These are phyloP conservation scores for Globisporangium cystogenes DNA, from an alignment of 352 stramenopile species.

Conservation along the genomic window DNA sequence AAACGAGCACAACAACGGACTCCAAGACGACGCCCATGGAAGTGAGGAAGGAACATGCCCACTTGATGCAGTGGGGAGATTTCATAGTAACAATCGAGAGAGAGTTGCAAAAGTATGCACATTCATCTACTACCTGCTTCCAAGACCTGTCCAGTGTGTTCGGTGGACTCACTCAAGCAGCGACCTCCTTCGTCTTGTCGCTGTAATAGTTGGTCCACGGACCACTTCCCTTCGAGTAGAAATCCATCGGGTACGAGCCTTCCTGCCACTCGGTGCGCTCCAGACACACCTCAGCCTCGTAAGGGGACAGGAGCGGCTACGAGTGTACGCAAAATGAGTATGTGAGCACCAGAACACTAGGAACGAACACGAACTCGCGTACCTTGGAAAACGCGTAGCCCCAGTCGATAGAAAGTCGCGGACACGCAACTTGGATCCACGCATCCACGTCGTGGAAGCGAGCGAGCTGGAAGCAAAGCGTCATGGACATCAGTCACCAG, in stretches of 20 bases:
- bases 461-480: slow-evolving; percentile 50
- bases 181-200: slow-evolving; percentile 19
- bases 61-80: no score
- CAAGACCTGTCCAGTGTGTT: background rate
- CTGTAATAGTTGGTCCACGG: slow-evolving; percentile 97
- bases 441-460: slow-evolving; percentile 89
- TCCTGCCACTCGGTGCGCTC: slow-evolving; percentile 86
- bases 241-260: slow-evolving; percentile 98
- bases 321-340: background rate
- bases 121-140: background rate
- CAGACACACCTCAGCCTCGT: slow-evolving; percentile 96
- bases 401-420: slow-evolving; percentile 98
- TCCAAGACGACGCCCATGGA: background rate
- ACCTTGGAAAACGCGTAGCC: slow-evolving; percentile 94
- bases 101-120: background rate
- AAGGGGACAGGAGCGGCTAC: slow-evolving; percentile 94
- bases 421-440: slow-evolving; percentile 99
- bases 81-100: background rate
- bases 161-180: background rate
- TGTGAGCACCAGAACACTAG: background rate
- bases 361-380: background rate
- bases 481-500: background rate
- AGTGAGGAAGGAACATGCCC: no score
- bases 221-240: slow-evolving; percentile 95
- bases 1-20: background rate